These are phyloP conservation scores for Podila clonocystis DNA, from an alignment of 192 early-diverging fungal genomes.

Conservation along the genomic window DNA sequence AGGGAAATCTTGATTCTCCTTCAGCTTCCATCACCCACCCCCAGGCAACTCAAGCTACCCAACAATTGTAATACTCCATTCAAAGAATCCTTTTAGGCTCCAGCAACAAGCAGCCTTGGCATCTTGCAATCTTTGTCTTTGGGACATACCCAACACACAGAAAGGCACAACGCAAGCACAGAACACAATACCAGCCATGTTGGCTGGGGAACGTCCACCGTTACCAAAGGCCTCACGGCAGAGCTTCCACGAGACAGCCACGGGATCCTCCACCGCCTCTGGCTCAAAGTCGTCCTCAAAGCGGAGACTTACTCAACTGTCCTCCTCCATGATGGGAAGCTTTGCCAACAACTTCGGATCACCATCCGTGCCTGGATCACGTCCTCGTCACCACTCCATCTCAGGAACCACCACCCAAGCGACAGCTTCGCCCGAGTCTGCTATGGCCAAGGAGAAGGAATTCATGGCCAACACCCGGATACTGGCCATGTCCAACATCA, in stretches of 20 bases:
- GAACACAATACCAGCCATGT: slow-evolving; percentile 9
- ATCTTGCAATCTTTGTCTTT: not conserved
- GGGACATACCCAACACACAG: too few species aligned
- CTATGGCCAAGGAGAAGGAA: slow-evolving; percentile 39
- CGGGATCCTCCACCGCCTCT: not conserved
- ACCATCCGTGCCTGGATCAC: not conserved
- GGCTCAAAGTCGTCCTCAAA: not conserved
- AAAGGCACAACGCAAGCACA: not conserved
- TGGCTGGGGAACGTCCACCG: slow-evolving; percentile 17
- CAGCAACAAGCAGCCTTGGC: not conserved
- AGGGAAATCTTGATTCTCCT: too few species aligned
- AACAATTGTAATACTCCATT: not conserved
- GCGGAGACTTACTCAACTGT: slow-evolving; percentile 14
- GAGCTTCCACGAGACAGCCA: slow-evolving; percentile 26
- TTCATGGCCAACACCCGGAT: slow-evolving; percentile 50
- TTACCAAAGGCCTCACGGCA: slow-evolving; percentile 7
- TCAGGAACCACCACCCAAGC: slow-evolving; percentile 4
- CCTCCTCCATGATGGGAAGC: not conserved
- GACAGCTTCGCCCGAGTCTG: slow-evolving; percentile 13
- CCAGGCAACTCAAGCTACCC: too few species aligned
- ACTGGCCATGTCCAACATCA: slow-evolving; percentile 40
- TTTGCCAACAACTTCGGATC: not conserved
- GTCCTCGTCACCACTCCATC: slow-evolving; percentile 17
- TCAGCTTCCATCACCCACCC: too few species aligned
- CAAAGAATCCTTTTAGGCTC: not conserved